phyloP scores from a whole-genome alignment of 2,329 filamentous ascomycete species.

The Epichloe coenophiala region DNA sequence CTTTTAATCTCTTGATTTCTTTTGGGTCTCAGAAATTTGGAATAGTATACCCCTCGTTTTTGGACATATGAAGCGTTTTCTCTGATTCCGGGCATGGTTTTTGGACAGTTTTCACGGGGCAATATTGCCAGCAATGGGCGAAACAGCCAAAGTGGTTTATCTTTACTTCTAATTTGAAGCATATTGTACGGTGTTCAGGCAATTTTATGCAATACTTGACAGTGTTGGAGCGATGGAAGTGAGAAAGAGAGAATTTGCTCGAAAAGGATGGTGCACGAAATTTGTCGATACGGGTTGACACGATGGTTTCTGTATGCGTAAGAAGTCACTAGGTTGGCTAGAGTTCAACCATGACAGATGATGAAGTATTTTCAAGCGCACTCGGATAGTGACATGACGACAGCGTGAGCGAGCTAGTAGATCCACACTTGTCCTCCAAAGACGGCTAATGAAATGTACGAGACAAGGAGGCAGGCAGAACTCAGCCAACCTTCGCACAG shows the following conservation, averaged over 20 bases:
- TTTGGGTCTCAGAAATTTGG: background rate
- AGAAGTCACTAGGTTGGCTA: background rate
- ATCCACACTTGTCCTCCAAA: too few species aligned
- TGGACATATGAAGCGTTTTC: background rate
- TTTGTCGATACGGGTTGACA: background rate
- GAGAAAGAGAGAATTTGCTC: background rate
- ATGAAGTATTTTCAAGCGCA: background rate
- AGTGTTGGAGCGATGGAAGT: background rate
- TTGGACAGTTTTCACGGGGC: background rate
- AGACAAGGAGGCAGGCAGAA: background rate
- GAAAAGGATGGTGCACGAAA: background rate
- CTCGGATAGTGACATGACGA: background rate
- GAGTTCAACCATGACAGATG: background rate
- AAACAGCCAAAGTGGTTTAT: background rate
- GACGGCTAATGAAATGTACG: too few species aligned
- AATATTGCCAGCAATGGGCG: background rate
- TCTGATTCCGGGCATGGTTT: background rate
- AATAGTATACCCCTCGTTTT: background rate
- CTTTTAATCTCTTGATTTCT: fast-evolving
- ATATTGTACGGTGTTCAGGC: background rate
- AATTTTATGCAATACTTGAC: background rate
- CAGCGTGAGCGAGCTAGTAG: too few species aligned
- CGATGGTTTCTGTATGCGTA: background rate
- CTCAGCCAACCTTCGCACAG: background rate
- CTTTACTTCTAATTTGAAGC: background rate